Evolutionary conservation across 2,329 filamentous ascomycete species (phyloP), one percentile per base, ranked within the genome.

Genomic region (Rachicladosporium sp.): DNA sequence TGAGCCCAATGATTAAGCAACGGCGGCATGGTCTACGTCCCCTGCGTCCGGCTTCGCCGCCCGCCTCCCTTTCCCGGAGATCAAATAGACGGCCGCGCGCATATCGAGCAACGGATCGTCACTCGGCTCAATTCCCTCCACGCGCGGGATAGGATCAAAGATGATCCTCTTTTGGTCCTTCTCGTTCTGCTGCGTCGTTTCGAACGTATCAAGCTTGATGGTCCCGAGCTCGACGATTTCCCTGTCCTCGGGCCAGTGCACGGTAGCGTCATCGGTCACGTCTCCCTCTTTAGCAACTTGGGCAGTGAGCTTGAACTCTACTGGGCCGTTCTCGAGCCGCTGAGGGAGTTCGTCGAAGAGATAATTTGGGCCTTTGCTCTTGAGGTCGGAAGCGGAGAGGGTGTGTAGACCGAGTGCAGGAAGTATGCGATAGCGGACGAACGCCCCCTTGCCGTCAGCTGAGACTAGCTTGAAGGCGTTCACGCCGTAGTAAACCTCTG

Each of bases 131-230:
- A 76, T 57, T 0, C 73, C 73, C 12, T 68, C 56, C 2, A 76
- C 64, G 38, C 72, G 59, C 4, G 73, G 72, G 36, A 76, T 65
- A 1, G 73, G 73, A 58, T 78, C 73, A 46, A 73, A 76, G 45
- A 77, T 76, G 32, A 71, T 59, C 27, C 60, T 56, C 57, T 74
- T 69, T 57, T 71, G 65, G 10, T 39, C 35, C 35, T 44, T 32
- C 33, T 34, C 41, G 11, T 34, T 47, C 41, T 41, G 34, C 8
- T 43, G 40, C 36, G 45, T 33, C 21, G 35, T 42, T 10, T 47
- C n/a, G 7, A 66, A 42, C 15, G 52, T 50, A 13, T 70, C 61
- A 7, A 76, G 40, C 41, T 49, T 63, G 6, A 76, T 50, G 1
- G 50, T 62, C 1, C 73, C 73, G 40, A 77, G 50, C 45, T 71